A percentile compares a stretch with the other conserved stretches of the same genome.
phyloP scores from a whole-genome alignment of 345 rosid species.

The Eucalyptus cloeziana region DNA sequence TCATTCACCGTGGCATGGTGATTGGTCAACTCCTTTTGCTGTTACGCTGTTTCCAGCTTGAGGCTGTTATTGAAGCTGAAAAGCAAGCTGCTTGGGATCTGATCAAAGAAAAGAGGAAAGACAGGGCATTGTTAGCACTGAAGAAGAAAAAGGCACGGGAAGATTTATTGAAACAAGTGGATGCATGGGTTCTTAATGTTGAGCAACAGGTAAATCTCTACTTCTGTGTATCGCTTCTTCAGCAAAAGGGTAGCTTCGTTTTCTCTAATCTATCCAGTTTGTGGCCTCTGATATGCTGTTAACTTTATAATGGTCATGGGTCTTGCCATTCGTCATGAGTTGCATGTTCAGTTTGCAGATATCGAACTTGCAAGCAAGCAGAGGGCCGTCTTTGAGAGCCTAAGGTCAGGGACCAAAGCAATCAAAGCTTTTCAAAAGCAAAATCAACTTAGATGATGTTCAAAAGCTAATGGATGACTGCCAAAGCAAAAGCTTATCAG shows the following conservation, averaged over 20 bases:
- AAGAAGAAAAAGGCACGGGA: no score
- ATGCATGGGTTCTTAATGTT: no score
- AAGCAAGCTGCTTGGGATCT: conserved; percentile 82
- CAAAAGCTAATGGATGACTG: conserved; percentile 95
- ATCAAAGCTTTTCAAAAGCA: conserved; percentile 89
- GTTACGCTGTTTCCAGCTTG: conserved; percentile 34
- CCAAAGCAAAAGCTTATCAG: conserved; percentile 94
- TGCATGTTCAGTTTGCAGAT: conserved; percentile 56
- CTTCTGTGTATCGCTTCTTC: not conserved
- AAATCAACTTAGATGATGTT: conserved; percentile 81
- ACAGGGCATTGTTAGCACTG: no score
- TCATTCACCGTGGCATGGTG: not conserved
- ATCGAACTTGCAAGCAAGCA: conserved; percentile 94
- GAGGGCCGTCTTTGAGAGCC: conserved; percentile 86
- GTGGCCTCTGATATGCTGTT: not conserved
- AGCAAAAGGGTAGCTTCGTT: not conserved
- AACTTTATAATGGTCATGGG: not conserved
- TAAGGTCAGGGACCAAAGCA: conserved; percentile 70
- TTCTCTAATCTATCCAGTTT: not conserved
- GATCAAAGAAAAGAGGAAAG: conserved; percentile 74
- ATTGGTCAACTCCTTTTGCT: not conserved
- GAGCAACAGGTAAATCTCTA: no score
- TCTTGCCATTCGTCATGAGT: not conserved
- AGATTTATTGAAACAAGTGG: no score
- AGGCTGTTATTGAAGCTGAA: conserved; percentile 75